These are phyloP conservation scores for Tuber indicum DNA, from an alignment of 495 filamentous ascomycete genomes.

Conservation along the genomic window DNA sequence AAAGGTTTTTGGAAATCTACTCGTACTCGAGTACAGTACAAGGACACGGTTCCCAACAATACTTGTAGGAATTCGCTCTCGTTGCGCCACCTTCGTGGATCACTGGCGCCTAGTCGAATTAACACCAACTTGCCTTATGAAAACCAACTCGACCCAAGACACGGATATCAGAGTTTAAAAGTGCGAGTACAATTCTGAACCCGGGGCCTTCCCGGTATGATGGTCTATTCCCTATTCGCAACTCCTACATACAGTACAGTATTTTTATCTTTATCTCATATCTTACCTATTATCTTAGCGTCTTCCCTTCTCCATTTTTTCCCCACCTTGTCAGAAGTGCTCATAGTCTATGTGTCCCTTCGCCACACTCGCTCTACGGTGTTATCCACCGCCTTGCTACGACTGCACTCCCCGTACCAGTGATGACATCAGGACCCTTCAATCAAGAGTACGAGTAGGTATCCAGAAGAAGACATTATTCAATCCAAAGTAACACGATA, in stretches of 20 bases:
- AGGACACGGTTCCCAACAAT: not conserved
- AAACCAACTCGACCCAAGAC: not conserved
- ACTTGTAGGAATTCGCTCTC: not conserved
- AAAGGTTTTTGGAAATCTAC: not conserved
- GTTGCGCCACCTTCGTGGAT: too few relatives aligned
- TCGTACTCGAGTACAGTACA: not conserved
- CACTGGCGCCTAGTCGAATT: not conserved
- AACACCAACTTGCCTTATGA: not conserved
- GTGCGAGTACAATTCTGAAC: not conserved
- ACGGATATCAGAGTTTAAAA: not conserved
- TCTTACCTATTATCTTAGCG: not conserved
- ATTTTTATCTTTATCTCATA: not conserved
- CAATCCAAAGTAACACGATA: not conserved
- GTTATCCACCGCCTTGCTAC: conserved; percentile 1
- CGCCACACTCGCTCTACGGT: not conserved
- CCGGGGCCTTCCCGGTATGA: not conserved
- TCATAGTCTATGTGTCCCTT: conserved; percentile 23
- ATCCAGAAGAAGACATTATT: not conserved
- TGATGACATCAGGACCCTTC: not conserved
- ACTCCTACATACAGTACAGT: not conserved
- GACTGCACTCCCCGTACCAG: not conserved
- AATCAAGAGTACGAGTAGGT: too few relatives aligned
- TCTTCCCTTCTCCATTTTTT: conserved; percentile 28
- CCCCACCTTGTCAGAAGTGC: conserved; percentile 30
- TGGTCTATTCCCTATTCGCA: not conserved